A percentile compares a stretch with the other conserved stretches of the same genome.
phyloP scores from a whole-genome alignment of 2,329 filamentous ascomycete species.

The Ceratocystis lukuohia region DNA sequence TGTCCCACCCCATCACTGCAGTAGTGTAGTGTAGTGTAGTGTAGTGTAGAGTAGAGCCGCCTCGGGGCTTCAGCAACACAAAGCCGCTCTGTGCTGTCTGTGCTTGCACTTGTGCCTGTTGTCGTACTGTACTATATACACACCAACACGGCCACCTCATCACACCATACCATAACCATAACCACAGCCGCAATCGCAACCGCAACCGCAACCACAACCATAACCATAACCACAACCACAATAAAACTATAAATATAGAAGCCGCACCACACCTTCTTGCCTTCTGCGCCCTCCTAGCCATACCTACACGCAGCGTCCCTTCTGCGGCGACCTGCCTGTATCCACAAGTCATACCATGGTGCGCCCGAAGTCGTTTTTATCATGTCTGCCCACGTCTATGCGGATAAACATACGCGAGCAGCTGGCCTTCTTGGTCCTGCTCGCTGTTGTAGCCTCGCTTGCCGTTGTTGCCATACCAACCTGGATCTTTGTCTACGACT shows the following conservation, averaged over 20 bases:
- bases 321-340: background rate
- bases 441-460: slow-evolving; percentile 60
- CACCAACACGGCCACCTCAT: background rate
- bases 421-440: slow-evolving; percentile 64
- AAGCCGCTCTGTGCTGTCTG: background rate
- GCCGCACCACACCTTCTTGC: background rate
- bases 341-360: slow-evolving; percentile 13
- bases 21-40: no score
- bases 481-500: slow-evolving; percentile 45
- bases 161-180: background rate
- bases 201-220: background rate
- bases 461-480: slow-evolving; percentile 69
- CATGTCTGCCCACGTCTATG: slow-evolving; percentile 37
- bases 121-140: no score
- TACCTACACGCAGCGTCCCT: background rate
- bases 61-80: background rate
- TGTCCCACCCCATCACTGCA: no score
- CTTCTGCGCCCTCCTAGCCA: no score
- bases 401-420: slow-evolving; percentile 80
- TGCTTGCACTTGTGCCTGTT: background rate
- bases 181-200: background rate
- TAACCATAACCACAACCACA: background rate
- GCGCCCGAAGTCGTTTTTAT: slow-evolving; percentile 16
- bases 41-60: background rate
- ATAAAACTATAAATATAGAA: background rate